Conservation (phyloP, 495 filamentous ascomycete species). For the Annulohypoxylon nitens region DNA sequence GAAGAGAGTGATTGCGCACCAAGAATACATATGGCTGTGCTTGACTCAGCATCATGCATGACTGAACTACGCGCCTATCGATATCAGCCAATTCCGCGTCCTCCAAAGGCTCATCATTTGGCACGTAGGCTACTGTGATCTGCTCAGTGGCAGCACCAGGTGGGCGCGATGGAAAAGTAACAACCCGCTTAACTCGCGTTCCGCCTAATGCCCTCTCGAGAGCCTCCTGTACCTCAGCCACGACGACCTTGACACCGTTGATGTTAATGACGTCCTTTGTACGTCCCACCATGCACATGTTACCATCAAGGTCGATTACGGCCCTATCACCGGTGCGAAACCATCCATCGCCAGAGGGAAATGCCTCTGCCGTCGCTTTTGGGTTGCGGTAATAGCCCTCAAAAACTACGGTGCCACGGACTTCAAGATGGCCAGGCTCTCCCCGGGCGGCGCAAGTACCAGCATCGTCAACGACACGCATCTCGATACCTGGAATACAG, state of each 20-base stretch:
- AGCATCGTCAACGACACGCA: neutral
- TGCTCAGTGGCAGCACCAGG: slow-evolving; percentile 53
- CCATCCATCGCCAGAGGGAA: slow-evolving; percentile 71
- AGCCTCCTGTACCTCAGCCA: slow-evolving; percentile 59
- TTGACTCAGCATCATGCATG: no score
- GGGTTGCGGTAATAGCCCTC: slow-evolving; percentile 71
- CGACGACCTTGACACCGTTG: slow-evolving; percentile 64
- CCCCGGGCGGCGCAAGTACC: no score
- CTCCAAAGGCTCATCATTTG: slow-evolving; percentile 1
- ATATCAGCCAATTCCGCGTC: no score
- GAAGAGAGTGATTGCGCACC: neutral
- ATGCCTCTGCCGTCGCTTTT: slow-evolving; percentile 64
- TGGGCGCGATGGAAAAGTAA: slow-evolving; percentile 52
- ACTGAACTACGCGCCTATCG: no score
- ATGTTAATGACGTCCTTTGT: slow-evolving; percentile 71
- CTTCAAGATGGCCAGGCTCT: slow-evolving; percentile 41
- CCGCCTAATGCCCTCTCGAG: slow-evolving; percentile 56
- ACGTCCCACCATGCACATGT: slow-evolving; percentile 67
- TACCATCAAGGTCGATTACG: slow-evolving; percentile 61
- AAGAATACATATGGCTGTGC: no score
- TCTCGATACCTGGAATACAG: slow-evolving; percentile 57
- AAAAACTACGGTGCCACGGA: slow-evolving; percentile 65
- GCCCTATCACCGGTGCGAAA: slow-evolving; percentile 75
- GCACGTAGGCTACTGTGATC: slow-evolving; percentile 56
- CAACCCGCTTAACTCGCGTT: slow-evolving; percentile 39